Percentiles rank a stretch among this genome's conserved stretches.
phyloP scores from a whole-genome alignment of 495 filamentous ascomycete genomes.

The Saxispiralis lemnorum region DNA sequence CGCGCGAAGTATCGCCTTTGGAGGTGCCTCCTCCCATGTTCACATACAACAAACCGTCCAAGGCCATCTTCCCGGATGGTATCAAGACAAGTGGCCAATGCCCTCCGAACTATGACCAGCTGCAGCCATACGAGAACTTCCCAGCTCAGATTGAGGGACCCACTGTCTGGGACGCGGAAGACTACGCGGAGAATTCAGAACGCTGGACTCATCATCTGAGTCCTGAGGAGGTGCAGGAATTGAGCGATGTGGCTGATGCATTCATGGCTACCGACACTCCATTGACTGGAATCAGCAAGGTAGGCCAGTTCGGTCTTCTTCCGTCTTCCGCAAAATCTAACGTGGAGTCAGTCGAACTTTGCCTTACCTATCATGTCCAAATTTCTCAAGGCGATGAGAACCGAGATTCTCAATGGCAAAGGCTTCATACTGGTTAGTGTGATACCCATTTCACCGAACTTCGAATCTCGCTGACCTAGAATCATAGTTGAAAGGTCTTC shows the following conservation, averaged over 20 bases:
- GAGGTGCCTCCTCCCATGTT: slow-evolving; percentile 1
- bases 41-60: slow-evolving; percentile 10
- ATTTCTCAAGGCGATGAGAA: slow-evolving; percentile 39
- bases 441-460: too few relatives aligned
- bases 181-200: slow-evolving; percentile 50
- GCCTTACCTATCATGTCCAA: slow-evolving; percentile 41
- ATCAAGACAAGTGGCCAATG: slow-evolving; percentile 61
- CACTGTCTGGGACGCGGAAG: slow-evolving; percentile 61
- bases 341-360: slow-evolving; percentile 32
- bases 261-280: slow-evolving; percentile 45
- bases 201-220: slow-evolving; percentile 60
- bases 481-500: slow-evolving; percentile 58
- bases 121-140: slow-evolving; percentile 53
- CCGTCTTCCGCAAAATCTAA: background rate
- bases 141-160: slow-evolving; percentile 55
- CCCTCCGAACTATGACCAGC: slow-evolving; percentile 46
- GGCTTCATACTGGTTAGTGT: slow-evolving; percentile 48
- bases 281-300: slow-evolving; percentile 60
- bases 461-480: too few relatives aligned
- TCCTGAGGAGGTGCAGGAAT: slow-evolving; percentile 46
- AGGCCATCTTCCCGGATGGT: slow-evolving; percentile 23
- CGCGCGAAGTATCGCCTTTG: background rate
- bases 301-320: background rate
- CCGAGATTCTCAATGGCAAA: slow-evolving; percentile 63
- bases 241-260: slow-evolving; percentile 47